phyloP scores from a whole-genome alignment of 495 filamentous ascomycete genomes.

The Penicillium steckii region DNA sequence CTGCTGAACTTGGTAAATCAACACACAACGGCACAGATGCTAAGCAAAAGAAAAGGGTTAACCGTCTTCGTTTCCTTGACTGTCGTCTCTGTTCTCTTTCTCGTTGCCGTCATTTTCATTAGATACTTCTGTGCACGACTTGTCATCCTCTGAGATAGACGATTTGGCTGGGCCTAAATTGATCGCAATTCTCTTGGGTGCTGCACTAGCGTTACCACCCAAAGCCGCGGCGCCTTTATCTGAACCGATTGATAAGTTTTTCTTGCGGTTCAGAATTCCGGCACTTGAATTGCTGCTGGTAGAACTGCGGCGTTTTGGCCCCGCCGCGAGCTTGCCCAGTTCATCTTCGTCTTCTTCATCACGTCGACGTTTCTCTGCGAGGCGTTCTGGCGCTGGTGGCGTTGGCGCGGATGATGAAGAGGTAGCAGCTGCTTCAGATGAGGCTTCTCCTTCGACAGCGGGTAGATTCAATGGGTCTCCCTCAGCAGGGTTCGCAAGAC shows the following conservation, averaged over 20 bases:
- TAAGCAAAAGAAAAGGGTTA: constrained; percentile 18
- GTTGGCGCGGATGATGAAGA: constrained; percentile 34
- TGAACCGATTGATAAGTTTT: constrained; percentile 35
- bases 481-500: constrained; percentile 13
- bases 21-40: constrained; percentile 14
- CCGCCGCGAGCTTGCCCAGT: constrained; percentile 65
- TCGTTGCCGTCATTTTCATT: constrained; percentile 26
- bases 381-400: constrained; percentile 59
- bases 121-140: constrained; percentile 9
- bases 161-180: constrained; percentile 36
- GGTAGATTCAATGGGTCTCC: constrained; percentile 11
- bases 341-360: constrained; percentile 89
- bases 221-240: constrained; percentile 24
- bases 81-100: constrained; percentile 39
- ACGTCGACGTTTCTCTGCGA: constrained; percentile 88
- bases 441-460: constrained; percentile 17
- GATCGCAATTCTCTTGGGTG: constrained; percentile 53
- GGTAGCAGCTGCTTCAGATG: constrained; percentile 27
- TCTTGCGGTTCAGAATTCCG: constrained; percentile 40
- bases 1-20: constrained; percentile 13
- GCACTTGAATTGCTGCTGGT: constrained; percentile 37
- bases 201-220: constrained; percentile 24
- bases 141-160: constrained; percentile 9
- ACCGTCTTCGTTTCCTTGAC: constrained; percentile 25
- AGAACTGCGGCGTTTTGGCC: constrained; percentile 64